Percentiles rank a stretch among this genome's conserved stretches.
These are phyloP conservation scores for Neurospora terricola DNA, from an alignment of 495 filamentous ascomycete species.

Conservation along the genomic window DNA sequence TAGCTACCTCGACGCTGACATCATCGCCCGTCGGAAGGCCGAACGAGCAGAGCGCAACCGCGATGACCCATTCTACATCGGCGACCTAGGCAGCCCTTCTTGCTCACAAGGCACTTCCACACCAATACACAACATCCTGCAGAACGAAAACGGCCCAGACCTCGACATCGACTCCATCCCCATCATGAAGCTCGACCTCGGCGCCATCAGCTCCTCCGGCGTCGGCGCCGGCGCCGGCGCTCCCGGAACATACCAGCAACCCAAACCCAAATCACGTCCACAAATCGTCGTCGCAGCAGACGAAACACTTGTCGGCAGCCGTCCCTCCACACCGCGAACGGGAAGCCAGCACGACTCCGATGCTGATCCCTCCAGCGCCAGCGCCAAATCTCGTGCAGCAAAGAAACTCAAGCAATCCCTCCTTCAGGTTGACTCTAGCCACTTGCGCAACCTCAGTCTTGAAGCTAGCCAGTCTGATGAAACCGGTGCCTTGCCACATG, in stretches of 20 bases:
- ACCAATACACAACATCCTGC: conserved; percentile 61
- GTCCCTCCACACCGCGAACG: conserved; percentile 26
- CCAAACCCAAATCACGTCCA: conserved; percentile 25
- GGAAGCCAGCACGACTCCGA: conserved; percentile 32
- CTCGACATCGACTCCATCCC: conserved; percentile 91
- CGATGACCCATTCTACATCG: conserved; percentile 95
- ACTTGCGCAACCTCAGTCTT: conserved; percentile 56
- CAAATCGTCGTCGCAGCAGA: conserved; percentile 53
- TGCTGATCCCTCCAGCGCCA: conserved; percentile 13
- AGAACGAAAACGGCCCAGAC: conserved; percentile 56
- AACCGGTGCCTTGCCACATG: conserved; percentile 26
- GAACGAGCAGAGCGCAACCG: conserved; percentile 70
- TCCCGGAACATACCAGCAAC: conserved; percentile 5
- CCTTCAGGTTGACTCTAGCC: conserved; percentile 77
- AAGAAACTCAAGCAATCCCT: conserved; percentile 42
- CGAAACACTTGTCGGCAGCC: conserved; percentile 40
- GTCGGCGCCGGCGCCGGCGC: background rate
- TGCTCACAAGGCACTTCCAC: conserved; percentile 43
- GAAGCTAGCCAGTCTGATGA: conserved; percentile 28
- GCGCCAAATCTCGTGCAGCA: conserved; percentile 27
- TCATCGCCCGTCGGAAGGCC: conserved; percentile 49
- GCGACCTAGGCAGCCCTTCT: conserved; percentile 31
- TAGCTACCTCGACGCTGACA: conserved; percentile 52
- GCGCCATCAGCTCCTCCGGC: conserved; percentile 27
- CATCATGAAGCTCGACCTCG: conserved; percentile 80